Conservation (phyloP, 495 filamentous ascomycete species). For the Penicillium dipodomyicola region DNA sequence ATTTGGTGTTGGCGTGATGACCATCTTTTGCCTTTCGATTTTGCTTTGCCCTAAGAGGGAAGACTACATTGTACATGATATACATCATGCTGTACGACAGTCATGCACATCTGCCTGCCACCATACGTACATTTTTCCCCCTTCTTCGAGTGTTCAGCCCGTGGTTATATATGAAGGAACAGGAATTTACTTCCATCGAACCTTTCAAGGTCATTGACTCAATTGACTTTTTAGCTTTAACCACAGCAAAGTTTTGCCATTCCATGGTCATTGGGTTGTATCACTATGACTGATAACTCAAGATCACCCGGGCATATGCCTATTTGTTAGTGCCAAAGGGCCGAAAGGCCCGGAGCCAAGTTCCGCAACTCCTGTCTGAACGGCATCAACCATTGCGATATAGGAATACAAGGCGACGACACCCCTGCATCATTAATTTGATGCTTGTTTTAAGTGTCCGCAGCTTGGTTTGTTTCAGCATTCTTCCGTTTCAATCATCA, state of each 20-base stretch:
- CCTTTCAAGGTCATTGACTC: background rate
- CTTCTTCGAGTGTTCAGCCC: background rate
- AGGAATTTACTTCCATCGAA: background rate
- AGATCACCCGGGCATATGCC: background rate
- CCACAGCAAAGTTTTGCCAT: background rate
- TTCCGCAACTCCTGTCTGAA: conserved; percentile 16
- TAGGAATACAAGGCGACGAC: conserved; percentile 15
- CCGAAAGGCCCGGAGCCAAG: conserved; percentile 15
- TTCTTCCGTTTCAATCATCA: background rate
- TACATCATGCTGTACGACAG: background rate
- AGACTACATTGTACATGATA: background rate
- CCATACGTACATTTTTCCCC: background rate
- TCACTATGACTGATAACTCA: conserved; percentile 5
- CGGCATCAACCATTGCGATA: background rate
- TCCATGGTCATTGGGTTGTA: conserved; percentile 2
- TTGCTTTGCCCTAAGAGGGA: background rate
- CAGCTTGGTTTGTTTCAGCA: background rate
- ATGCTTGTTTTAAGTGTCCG: background rate
- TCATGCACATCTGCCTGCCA: background rate
- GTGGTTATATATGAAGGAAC: background rate
- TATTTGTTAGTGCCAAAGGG: conserved; percentile 12
- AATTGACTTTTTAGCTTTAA: background rate
- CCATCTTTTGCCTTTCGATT: background rate
- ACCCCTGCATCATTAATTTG: conserved; percentile 23
- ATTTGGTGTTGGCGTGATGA: conserved; percentile 8